These are phyloP conservation scores for Leucoagaricus sp. DNA, from an alignment of 1,284 basidiomycete species.

Conservation along the genomic window DNA sequence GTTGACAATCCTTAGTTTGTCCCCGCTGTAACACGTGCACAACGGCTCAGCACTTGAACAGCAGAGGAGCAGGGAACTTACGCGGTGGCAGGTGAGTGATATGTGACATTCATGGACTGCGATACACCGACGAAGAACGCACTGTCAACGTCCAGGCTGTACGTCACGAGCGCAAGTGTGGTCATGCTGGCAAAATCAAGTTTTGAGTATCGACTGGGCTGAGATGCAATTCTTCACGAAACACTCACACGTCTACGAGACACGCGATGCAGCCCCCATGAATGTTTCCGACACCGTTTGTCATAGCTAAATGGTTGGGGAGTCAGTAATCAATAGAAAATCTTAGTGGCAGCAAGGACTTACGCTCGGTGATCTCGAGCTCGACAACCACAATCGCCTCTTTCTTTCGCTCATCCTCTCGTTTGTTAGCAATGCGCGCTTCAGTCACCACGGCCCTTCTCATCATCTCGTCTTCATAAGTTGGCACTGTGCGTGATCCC, in stretches of 20 bases:
- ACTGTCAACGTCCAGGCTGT: constrained; percentile 29
- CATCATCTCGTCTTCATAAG: constrained; percentile 33
- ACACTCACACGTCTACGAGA: constrained; percentile 50
- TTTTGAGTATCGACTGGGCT: not conserved
- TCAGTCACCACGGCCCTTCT: constrained; percentile 39
- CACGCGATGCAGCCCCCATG: constrained; percentile 56
- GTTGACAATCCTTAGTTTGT: constrained; percentile 47
- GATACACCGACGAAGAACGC: constrained; percentile 38
- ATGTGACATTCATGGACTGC: constrained; percentile 49
- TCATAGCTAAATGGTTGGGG: constrained; percentile 50
- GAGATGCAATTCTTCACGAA: not conserved
- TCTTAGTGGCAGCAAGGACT: constrained; percentile 13
- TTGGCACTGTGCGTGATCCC: constrained; percentile 19
- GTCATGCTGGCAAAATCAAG: too few relatives aligned
- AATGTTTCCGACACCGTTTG: constrained; percentile 44
- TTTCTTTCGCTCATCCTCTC: constrained; percentile 42
- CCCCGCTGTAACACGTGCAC: constrained; percentile 37
- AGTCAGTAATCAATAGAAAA: not conserved
- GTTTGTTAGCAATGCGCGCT: constrained; percentile 40
- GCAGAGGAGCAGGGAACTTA: constrained; percentile 27
- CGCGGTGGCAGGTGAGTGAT: constrained; percentile 54
- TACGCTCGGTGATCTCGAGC: constrained; percentile 47
- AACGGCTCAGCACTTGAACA: not conserved
- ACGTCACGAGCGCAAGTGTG: constrained; percentile 39
- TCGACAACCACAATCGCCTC: constrained; percentile 49